Conservation (phyloP, 1,284 basidiomycete species). For the Tilletia caries region DNA sequence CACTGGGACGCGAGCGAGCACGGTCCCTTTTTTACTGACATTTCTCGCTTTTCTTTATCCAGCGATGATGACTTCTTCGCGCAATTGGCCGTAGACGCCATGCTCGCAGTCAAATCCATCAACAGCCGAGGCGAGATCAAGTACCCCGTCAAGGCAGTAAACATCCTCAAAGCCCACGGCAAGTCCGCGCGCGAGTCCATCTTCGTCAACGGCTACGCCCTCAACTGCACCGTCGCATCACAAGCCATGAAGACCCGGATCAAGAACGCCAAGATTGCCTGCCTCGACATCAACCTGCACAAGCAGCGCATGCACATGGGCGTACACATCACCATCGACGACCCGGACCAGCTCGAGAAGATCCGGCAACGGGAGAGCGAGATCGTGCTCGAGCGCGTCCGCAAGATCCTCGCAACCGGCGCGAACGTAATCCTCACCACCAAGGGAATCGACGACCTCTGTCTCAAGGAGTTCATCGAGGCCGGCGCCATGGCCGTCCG, state of each 20-base stretch:
- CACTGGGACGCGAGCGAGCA: background rate
- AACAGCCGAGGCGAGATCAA: conserved; percentile 94
- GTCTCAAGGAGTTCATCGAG: conserved; percentile 98
- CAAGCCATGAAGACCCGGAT: conserved; percentile 99
- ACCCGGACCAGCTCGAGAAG: conserved; percentile 93
- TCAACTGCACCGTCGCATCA: conserved; percentile 97
- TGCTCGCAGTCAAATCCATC: conserved; percentile 93
- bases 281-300: conserved; percentile 95
- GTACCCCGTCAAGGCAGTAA: conserved; percentile 99
- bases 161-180: conserved; percentile 95
- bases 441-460: conserved; percentile 97
- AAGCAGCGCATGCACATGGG: conserved; percentile 98
- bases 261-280: conserved; percentile 90
- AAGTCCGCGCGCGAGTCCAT: conserved; percentile 91
- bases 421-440: conserved; percentile 97
- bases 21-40: background rate
- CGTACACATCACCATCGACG: conserved; percentile 94
- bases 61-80: conserved; percentile 98
- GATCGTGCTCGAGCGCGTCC: conserved; percentile 90
- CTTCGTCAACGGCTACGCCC: conserved; percentile 91
- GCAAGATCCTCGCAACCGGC: conserved; percentile 91
- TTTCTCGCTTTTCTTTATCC: conserved; percentile 11
- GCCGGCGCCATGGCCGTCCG: conserved; percentile 98
- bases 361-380: conserved; percentile 92
- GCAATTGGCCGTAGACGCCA: conserved; percentile 96